Evolutionary conservation across 352 stramenopile species (phyloP), one percentile per base, ranked within the genome.

Genomic region (Phytophthora fragariae): DNA sequence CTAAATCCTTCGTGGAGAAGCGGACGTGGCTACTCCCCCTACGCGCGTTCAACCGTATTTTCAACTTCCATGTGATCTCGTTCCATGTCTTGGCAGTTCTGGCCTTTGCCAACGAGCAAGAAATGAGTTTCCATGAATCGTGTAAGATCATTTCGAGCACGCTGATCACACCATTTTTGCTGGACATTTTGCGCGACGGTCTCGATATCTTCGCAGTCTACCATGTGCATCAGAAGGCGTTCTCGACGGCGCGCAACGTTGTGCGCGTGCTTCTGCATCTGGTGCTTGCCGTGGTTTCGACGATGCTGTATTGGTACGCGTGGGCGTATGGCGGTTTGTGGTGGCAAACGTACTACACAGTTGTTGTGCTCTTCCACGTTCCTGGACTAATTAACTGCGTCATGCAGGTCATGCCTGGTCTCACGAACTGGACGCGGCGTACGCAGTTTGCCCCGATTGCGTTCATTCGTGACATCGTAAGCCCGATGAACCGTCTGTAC

Each of bases 1-100:
- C 97, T 5, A 99, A 99, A 85, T 99, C 97, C 2, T 99, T 99
- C 65, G 67, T 99, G 31, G 98, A 99, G 73, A 99, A 99, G 75
- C 89, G 98, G 17, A 99, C 94, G 39, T 99, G 98, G 96, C 83
- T 99, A 7, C 91, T 97, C 46, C 95, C 96, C 15, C 84, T 99
- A 39, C 93, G 98, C 44, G 96, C 97, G 6, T 96, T 99, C 70
- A 92, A 90, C 62, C 93, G 98, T 21, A 94, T 99, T 50, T 94
- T 99, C 56, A 98, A 99, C 75, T 99, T 98, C 84, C 97, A 99
- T 77, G 93, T 99, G 57, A 83, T 99, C 27, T 94, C 95, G 8
- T 99, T 99, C 82, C 98, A 99, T 69, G 87, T 99, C 14, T 81
- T 99, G 21, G 91, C 86, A 8, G 86, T 96, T 6, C 70, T 99